A percentile compares a stretch with the other conserved stretches of the same genome.
Evolutionary conservation across 2,329 filamentous ascomycete genomes (phyloP).

Genomic region (Zalaria obscura): DNA sequence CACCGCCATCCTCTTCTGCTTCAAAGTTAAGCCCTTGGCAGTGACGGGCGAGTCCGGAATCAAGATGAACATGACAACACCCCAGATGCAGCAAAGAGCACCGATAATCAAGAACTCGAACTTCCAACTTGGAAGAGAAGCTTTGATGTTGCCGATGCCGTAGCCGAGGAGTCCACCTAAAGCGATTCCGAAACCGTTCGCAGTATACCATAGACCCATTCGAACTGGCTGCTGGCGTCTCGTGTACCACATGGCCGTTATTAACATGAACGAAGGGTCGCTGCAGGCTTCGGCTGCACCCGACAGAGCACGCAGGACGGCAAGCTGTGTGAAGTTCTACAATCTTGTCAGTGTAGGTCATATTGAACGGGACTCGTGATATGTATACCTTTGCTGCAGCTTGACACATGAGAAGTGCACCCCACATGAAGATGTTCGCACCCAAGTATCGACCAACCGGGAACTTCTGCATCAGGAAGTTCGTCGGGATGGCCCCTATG

Average conservation of each 20-base stretch:
- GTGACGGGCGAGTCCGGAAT: constrained; percentile 44
- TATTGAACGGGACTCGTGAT: background rate
- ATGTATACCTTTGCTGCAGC: constrained; percentile 6
- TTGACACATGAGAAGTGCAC: constrained; percentile 17
- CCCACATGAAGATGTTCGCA: constrained; percentile 43
- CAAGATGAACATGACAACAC: constrained; percentile 40
- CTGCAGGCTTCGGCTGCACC: constrained; percentile 40
- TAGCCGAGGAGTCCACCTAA: constrained; percentile 37
- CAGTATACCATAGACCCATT: constrained; percentile 43
- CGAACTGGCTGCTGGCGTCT: constrained; percentile 45
- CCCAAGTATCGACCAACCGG: constrained; percentile 35
- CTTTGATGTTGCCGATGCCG: constrained; percentile 43
- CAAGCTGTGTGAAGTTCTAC: constrained; percentile 36
- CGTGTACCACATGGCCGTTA: constrained; percentile 50
- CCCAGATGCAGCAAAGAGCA: constrained; percentile 41
- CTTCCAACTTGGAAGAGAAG: constrained; percentile 44
- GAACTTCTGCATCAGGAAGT: constrained; percentile 34
- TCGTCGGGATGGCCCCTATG: constrained; percentile 30
- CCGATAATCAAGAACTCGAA: constrained; percentile 50
- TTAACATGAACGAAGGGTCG: constrained; percentile 46
- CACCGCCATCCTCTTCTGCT: constrained; percentile 38
- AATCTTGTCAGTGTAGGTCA: background rate
- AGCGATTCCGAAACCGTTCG: constrained; percentile 42
- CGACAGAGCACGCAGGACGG: constrained; percentile 38
- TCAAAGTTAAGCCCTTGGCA: constrained; percentile 34